These are phyloP conservation scores for Mariannaea sp. DNA, from an alignment of 2,329 filamentous ascomycete genomes.

Conservation along the genomic window DNA sequence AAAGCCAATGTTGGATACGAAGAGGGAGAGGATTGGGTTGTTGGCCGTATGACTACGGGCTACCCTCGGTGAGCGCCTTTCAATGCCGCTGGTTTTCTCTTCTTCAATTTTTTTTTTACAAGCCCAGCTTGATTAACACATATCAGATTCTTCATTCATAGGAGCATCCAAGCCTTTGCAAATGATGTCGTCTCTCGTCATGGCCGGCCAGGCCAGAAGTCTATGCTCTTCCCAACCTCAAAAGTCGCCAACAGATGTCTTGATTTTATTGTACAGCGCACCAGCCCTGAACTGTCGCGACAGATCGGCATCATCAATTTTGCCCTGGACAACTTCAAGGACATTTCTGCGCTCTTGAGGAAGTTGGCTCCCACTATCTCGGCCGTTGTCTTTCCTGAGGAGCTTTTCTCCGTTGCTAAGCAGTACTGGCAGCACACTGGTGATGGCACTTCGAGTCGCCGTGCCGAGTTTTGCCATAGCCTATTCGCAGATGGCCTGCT, in stretches of 20 bases:
- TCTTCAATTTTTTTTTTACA: background rate
- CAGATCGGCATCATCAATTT: conserved; percentile 65
- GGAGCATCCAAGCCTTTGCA: conserved; percentile 75
- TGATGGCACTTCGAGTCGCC: conserved; percentile 87
- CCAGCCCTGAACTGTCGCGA: conserved; percentile 54
- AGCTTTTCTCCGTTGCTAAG: conserved; percentile 76
- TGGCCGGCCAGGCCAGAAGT: conserved; percentile 66
- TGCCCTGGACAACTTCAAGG: conserved; percentile 60
- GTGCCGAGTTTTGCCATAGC: conserved; percentile 85
- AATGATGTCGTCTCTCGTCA: conserved; percentile 67
- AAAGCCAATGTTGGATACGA: conserved; percentile 89
- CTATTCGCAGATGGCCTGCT: conserved; percentile 72
- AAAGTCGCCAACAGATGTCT: conserved; percentile 73
- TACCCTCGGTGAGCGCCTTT: conserved; percentile 75
- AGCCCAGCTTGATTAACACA: conserved; percentile 19
- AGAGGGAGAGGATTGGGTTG: conserved; percentile 86
- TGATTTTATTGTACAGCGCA: conserved; percentile 70
- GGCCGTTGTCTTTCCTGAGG: conserved; percentile 72
- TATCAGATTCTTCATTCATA: conserved; percentile 86
- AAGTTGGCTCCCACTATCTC: conserved; percentile 65
- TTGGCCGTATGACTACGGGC: conserved; percentile 82
- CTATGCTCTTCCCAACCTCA: conserved; percentile 82
- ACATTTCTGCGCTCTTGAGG: conserved; percentile 55
- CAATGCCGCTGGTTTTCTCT: background rate
- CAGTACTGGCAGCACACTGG: conserved; percentile 97